Conservation (phyloP, 164 flowering plant genomes). For the Liriodendron chinense region DNA sequence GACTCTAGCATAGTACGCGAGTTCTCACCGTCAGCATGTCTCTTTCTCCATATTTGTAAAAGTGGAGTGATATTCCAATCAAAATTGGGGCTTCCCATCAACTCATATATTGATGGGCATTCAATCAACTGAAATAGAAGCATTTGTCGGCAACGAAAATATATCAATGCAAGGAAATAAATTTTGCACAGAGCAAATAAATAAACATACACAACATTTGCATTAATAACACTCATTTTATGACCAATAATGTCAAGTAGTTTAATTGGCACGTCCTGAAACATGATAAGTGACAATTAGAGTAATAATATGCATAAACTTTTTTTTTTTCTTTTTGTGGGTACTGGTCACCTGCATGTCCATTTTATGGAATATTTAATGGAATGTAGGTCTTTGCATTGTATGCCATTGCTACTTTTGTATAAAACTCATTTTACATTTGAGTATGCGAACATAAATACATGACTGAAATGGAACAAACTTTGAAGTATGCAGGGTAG, state of each 20-base stretch:
- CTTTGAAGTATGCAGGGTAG: not conserved
- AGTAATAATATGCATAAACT: too few relatives aligned
- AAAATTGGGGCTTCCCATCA: conserved; percentile 77
- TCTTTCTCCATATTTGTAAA: conserved; percentile 80
- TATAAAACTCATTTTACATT: too few relatives aligned
- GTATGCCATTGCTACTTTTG: too few relatives aligned
- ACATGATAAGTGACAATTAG: too few relatives aligned
- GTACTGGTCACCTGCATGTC: too few relatives aligned
- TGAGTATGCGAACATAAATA: too few relatives aligned
- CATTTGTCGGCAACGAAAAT: not conserved
- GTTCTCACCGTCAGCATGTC: conserved; percentile 37
- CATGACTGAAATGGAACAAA: not conserved
- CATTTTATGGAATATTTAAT: too few relatives aligned
- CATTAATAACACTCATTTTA: not conserved
- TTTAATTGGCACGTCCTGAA: too few relatives aligned
- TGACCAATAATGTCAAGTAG: too few relatives aligned
- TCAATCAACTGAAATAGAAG: conserved; percentile 76
- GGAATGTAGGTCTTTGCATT: too few relatives aligned
- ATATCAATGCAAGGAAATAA: conserved; percentile 1
- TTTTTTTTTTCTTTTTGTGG: too few relatives aligned
- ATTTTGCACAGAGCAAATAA: not conserved
- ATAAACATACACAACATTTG: not conserved
- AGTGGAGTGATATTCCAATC: conserved; percentile 68
- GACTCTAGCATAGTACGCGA: conserved; percentile 56
- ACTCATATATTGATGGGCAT: conserved; percentile 92